These are phyloP conservation scores for Epichloe festucae DNA, from an alignment of 2,329 filamentous ascomycete genomes.

Conservation along the genomic window DNA sequence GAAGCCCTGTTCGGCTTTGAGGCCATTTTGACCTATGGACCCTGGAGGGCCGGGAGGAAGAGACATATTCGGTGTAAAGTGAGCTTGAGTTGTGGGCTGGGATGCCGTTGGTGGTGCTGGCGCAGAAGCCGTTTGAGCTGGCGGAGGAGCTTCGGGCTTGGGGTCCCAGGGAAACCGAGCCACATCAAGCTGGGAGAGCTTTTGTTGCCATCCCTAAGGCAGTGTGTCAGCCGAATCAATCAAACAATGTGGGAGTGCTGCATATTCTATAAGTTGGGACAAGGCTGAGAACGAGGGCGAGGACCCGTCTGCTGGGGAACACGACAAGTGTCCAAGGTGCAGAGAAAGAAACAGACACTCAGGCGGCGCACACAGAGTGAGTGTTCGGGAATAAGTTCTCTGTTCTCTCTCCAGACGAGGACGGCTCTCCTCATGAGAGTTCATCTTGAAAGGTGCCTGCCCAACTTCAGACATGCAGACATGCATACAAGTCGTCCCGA, in stretches of 20 bases:
- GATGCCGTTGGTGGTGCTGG: constrained; percentile 11
- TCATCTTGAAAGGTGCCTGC: neutral
- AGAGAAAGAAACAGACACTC: neutral
- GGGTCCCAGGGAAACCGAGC: constrained; percentile 95
- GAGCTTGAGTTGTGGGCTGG: constrained; percentile 15
- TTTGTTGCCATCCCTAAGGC: constrained; percentile 79
- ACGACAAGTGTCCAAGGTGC: neutral
- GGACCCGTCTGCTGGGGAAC: neutral
- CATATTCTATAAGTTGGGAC: neutral
- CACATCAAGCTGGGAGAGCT: constrained; percentile 71
- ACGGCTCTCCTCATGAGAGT: neutral
- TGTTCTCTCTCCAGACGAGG: neutral
- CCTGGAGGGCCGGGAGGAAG: constrained; percentile 18
- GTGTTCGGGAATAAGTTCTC: neutral
- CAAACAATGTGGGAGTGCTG: neutral
- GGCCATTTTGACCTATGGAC: constrained; percentile 20
- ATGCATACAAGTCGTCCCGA: too few species aligned
- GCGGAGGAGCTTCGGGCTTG: constrained; percentile 47
- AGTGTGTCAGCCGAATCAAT: constrained; percentile 5
- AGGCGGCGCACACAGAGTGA: neutral
- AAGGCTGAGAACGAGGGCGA: neutral
- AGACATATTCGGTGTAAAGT: constrained; percentile 20
- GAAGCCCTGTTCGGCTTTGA: constrained; percentile 29
- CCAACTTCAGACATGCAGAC: too few species aligned
- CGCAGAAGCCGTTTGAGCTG: constrained; percentile 22